Base-by-base conservation (phyloP, 2,329 filamentous ascomycete species). In the Herpotrichia juniperi region DNA sequence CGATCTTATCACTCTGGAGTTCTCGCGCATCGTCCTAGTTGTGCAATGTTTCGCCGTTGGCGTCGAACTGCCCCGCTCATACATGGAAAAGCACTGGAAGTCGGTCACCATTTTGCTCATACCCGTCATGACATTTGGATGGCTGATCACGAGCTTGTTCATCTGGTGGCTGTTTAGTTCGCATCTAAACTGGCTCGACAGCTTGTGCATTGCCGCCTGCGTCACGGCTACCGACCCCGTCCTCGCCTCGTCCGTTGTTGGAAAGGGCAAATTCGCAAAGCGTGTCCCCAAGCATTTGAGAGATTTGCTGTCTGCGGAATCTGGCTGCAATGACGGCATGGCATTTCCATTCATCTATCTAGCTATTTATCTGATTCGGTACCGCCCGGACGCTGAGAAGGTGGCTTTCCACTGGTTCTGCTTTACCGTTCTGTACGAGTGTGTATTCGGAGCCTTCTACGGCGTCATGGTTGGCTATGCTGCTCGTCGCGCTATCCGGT, bases 241-340 rank as follows among this genome's bases (percentile, higher is more conserved):
- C 61, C 79, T 99, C 68, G 94, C 94, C 24, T 97, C 94, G 12
- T 99, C 94, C 14, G 94, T 99, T 48, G 94, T 99, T 46, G 94
- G 94, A 72, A 99, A 97, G 79, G 94, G 94, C 67, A 99, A 99
- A 76, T 99, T 99, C 67, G 93, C 94, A 30, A 96, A 96, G 78
- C 87, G 94, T 57, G 92, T 99, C 4, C 94, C 94, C 19, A 97
- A 97, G 79, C 94, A 99, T 86, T 79, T 99, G 77, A 85, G 94
- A 81, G 94, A 99, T 76, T 72, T 99, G 46, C 81, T 99, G 11
- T 99, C 94, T 4, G 93, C 93, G 50, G 94, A 99, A 76, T 99
- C 94, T 7, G 94, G 94, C 25, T 99, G 94, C 78, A 99, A 99
- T 81, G 94, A 99, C 73, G 94, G 94, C 76, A 99, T 99, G 94